phyloP scores from a whole-genome alignment of 192 early-diverging fungal species.

The Jimgerdemannia lactiflua region DNA sequence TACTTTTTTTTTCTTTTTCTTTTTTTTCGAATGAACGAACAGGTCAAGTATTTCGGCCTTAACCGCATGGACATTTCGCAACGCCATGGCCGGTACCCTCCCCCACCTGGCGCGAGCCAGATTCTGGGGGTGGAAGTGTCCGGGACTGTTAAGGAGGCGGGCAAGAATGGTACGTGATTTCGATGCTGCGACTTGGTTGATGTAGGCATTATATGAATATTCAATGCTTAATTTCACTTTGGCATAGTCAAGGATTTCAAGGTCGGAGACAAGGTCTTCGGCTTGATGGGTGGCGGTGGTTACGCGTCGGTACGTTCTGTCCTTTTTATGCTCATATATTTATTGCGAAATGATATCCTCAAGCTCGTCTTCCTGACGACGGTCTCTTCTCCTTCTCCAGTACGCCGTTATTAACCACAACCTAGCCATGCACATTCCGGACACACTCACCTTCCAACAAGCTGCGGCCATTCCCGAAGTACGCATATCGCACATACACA shows the following conservation, averaged over 20 bases:
- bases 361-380: neutral
- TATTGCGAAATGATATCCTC: neutral
- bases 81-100: constrained; percentile 67
- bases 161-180: constrained; percentile 28
- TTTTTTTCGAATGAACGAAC: neutral
- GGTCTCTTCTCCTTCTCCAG: constrained; percentile 9
- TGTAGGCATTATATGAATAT: too few species aligned
- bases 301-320: constrained; percentile 56
- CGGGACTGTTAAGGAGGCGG: constrained; percentile 54
- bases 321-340: neutral
- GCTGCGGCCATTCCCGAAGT: constrained; percentile 76
- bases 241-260: constrained; percentile 43
- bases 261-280: constrained; percentile 68
- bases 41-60: constrained; percentile 59
- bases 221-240: neutral
- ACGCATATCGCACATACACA: constrained; percentile 42
- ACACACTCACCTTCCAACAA: constrained; percentile 47
- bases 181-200: neutral
- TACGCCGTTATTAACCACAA: constrained; percentile 63
- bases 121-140: constrained; percentile 78
- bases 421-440: constrained; percentile 57
- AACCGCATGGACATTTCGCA: constrained; percentile 81
- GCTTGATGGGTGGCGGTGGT: constrained; percentile 70
- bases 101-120: constrained; percentile 54
- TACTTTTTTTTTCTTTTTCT: neutral